These are phyloP conservation scores for Phytophthora sojae DNA, from an alignment of 352 stramenopile species.

Conservation along the genomic window DNA sequence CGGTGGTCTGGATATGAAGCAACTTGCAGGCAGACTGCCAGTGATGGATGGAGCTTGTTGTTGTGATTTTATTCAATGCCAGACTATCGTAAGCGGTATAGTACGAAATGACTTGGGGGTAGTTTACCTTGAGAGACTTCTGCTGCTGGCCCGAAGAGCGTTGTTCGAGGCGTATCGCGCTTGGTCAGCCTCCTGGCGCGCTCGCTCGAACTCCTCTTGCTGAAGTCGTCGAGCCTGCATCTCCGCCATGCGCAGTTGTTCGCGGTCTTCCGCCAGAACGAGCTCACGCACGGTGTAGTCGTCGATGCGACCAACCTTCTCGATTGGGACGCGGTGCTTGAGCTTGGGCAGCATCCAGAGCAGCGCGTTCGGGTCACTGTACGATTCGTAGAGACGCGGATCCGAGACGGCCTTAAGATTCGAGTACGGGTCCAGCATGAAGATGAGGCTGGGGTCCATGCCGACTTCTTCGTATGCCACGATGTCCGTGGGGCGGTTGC, in stretches of 20 bases:
- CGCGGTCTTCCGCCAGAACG: constrained; percentile 78
- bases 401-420: constrained; percentile 70
- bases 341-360: constrained; percentile 82
- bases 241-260: constrained; percentile 76
- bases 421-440: constrained; percentile 86
- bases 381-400: constrained; percentile 79
- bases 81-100: constrained; percentile 18
- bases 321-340: constrained; percentile 84
- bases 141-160: constrained; percentile 37
- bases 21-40: not conserved
- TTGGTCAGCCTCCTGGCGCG: constrained; percentile 41
- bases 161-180: constrained; percentile 32
- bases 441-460: constrained; percentile 75
- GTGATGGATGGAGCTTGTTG: not conserved
- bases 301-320: constrained; percentile 80
- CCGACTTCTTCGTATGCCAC: constrained; percentile 81
- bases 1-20: not conserved
- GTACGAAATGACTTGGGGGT: constrained; percentile 6
- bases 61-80: not conserved
- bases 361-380: constrained; percentile 81
- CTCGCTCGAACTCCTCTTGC: constrained; percentile 69
- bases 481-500: constrained; percentile 86
- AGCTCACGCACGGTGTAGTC: constrained; percentile 86
- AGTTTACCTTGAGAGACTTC: constrained; percentile 35
- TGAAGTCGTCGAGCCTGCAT: constrained; percentile 65